phyloP scores from a whole-genome alignment of 331 rosid genomes.

The Acacia concinna region DNA sequence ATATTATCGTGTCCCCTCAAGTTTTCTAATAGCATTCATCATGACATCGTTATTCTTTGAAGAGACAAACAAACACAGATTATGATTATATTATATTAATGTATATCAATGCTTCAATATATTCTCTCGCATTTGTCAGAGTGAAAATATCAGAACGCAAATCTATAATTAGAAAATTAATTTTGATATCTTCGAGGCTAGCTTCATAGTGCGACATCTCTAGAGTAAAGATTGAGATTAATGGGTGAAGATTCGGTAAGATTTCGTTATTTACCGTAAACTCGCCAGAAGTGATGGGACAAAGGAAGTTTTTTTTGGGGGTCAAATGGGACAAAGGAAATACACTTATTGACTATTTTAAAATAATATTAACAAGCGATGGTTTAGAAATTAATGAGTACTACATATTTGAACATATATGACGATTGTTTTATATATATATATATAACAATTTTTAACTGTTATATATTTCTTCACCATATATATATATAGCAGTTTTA shows the following conservation, averaged over 20 bases:
- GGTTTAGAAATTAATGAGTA: constrained; percentile 27
- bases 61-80: not conserved
- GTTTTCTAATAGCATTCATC: not conserved
- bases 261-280: not conserved
- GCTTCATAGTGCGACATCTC: not conserved
- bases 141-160: not conserved
- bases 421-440: too few relatives aligned
- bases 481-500: too few relatives aligned
- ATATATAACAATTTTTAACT: too few relatives aligned
- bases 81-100: not conserved
- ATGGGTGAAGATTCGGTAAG: constrained; percentile 22
- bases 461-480: too few relatives aligned
- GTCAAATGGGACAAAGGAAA: constrained; percentile 7
- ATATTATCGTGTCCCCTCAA: not conserved
- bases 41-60: not conserved
- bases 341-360: constrained; percentile 19
- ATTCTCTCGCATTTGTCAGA: not conserved
- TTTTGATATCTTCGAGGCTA: not conserved
- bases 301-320: too few relatives aligned
- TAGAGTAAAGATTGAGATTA: constrained; percentile 21
- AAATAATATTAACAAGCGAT: not conserved
- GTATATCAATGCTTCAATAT: not conserved
- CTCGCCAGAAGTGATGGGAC: not conserved
- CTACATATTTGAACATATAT: too few relatives aligned
- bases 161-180: not conserved